Evolutionary conservation across 257 asterid genomes (phyloP).

Genomic region (Solanum virginianum): DNA sequence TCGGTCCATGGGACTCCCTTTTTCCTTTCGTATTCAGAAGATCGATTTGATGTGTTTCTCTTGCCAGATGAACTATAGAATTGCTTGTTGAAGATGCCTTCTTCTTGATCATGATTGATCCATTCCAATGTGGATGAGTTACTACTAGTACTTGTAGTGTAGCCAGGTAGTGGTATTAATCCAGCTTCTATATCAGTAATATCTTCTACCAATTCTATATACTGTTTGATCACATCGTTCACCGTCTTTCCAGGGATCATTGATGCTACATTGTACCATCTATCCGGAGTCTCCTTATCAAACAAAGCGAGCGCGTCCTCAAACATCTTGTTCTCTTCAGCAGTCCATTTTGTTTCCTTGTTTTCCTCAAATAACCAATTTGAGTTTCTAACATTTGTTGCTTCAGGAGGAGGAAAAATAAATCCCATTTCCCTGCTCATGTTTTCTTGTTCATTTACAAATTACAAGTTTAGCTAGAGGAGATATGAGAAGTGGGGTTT

Average conservation of each 20-base stretch:
- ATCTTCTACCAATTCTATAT: conserved; percentile 57
- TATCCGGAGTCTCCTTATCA: conserved; percentile 74
- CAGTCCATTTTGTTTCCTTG: conserved; percentile 43
- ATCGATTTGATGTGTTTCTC: conserved; percentile 23
- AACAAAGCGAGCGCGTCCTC: conserved; percentile 70
- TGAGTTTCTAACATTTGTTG: conserved; percentile 21
- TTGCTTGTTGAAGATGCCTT: conserved; percentile 7
- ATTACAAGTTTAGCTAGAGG: background rate
- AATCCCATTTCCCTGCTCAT: conserved; percentile 46
- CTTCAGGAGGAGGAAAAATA: conserved; percentile 20
- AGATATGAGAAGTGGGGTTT: background rate
- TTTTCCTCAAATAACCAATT: conserved; percentile 53
- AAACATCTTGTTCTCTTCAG: conserved; percentile 67
- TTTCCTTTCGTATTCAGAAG: conserved; percentile 61
- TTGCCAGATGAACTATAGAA: conserved; percentile 31
- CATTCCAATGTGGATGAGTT: conserved; percentile 50
- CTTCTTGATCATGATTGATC: conserved; percentile 19
- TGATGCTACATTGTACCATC: conserved; percentile 78
- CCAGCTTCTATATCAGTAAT: conserved; percentile 72
- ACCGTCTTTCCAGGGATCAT: conserved; percentile 72
- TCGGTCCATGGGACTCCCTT: conserved; percentile 96
- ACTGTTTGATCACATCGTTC: conserved; percentile 57
- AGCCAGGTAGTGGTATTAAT: conserved; percentile 54
- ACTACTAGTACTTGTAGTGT: background rate
- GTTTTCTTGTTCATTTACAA: background rate